Conservation (phyloP, 164 flowering plant species). For the Stephania japonica region DNA sequence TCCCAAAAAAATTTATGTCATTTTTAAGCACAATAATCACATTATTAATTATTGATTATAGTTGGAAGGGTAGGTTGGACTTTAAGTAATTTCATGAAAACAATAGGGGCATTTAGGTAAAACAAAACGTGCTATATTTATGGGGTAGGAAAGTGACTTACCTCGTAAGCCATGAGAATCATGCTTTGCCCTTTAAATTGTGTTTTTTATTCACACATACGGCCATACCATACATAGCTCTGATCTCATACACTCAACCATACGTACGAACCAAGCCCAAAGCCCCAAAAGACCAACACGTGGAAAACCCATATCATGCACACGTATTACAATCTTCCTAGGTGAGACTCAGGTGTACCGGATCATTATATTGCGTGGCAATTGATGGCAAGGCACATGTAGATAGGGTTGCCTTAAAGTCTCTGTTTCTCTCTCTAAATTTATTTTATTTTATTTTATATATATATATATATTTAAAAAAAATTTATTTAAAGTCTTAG, state of each 20-base stretch:
- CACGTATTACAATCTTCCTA: not conserved
- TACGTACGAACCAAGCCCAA: not conserved
- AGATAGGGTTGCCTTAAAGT: slow-evolving; percentile 35
- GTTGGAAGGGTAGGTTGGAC: not conserved
- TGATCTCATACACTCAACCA: not conserved
- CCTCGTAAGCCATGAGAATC: slow-evolving; percentile 49
- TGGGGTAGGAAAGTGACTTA: slow-evolving; percentile 26
- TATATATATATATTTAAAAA: too few relatives aligned
- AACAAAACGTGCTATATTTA: slow-evolving; percentile 4
- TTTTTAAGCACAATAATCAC: too few relatives aligned
- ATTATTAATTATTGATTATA: too few relatives aligned
- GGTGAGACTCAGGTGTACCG: not conserved
- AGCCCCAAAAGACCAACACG: not conserved
- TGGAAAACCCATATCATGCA: not conserved
- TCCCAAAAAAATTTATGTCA: too few relatives aligned
- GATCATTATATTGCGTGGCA: not conserved
- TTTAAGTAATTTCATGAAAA: slow-evolving; percentile 8
- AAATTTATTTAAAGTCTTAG: too few relatives aligned
- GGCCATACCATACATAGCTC: not conserved
- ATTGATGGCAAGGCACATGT: slow-evolving; percentile 40
- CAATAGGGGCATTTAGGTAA: not conserved
- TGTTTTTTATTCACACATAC: slow-evolving; percentile 18
- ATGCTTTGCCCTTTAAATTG: slow-evolving; percentile 23
- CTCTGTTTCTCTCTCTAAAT: slow-evolving; percentile 7
- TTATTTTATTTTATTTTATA: too few relatives aligned